Evolutionary conservation across 2,329 filamentous ascomycete genomes (phyloP).

Genomic region (Fusarium staphyleae): DNA sequence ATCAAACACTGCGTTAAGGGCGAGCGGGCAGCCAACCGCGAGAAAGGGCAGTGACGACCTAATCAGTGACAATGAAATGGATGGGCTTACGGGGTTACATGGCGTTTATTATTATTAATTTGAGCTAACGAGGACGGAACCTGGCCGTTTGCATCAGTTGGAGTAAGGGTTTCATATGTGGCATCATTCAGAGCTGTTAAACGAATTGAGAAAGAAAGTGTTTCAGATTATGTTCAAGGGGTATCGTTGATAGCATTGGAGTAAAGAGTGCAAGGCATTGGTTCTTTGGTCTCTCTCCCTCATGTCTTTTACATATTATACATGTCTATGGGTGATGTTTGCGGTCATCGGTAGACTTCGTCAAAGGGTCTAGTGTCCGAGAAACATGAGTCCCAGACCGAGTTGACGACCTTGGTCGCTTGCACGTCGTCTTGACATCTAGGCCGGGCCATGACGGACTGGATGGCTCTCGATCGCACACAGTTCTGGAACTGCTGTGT

Average conservation of each 20-base stretch:
- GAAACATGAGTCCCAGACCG: constrained; percentile 99
- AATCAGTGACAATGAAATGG: constrained; percentile 31
- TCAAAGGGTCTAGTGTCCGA: constrained; percentile 94
- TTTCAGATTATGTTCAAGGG: constrained; percentile 21
- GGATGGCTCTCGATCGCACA: constrained; percentile 79
- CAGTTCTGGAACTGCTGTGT: constrained; percentile 95
- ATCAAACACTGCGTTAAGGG: constrained; percentile 86
- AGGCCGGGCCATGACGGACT: constrained; percentile 80
- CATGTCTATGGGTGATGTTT: constrained; percentile 20
- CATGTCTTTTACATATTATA: constrained; percentile 31
- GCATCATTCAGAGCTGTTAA: constrained; percentile 24
- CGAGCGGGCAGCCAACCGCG: constrained; percentile 60
- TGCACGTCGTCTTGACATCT: constrained; percentile 85
- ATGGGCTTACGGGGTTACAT: constrained; percentile 22
- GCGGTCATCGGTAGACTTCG: constrained; percentile 81
- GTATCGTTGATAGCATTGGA: constrained; percentile 40
- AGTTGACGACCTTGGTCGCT: constrained; percentile 86
- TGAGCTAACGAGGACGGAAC: constrained; percentile 25
- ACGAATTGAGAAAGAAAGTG: constrained; percentile 26
- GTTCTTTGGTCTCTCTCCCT: constrained; percentile 20
- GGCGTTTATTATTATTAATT: constrained; percentile 33
- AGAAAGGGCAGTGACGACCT: constrained; percentile 48
- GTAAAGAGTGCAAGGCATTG: constrained; percentile 25
- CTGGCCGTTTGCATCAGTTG: constrained; percentile 42
- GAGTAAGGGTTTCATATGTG: constrained; percentile 40